Base-by-base conservation (phyloP, 2,329 filamentous ascomycete genomes). In the Madurella fahalii region DNA sequence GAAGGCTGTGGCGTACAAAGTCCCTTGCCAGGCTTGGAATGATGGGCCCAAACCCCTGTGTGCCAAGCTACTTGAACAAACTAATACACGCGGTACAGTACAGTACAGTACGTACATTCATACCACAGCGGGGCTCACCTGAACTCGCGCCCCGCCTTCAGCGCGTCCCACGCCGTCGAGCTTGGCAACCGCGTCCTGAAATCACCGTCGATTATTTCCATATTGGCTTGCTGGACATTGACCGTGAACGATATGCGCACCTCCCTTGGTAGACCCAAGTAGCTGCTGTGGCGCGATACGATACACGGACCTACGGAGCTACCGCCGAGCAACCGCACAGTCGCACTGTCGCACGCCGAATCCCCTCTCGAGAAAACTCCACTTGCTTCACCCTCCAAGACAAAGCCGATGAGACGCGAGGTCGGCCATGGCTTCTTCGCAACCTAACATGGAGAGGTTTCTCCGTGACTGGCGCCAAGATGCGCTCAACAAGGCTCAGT, bases 391-490 rank as follows among this genome's bases (percentile, higher is more conserved):
- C 16, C 20, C 7, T 13, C 3, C 17, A 7, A 18, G 16, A 8
- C 40, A 5, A 12, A 20, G 40, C 50, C 40, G 50, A 58, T 54
- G 50, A 41, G 45, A 20, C 31, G 32, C 17, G 30, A 30, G 2
- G 3, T 3, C 41, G 13, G 25, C 31, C 31, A 64, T 64, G 63
- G 54, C 45, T 30, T 62, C 61, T 18, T 58, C 60, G 31, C 62
- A 63, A 53, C 58, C 62, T 9, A 63, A 61, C 34, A 97, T 99
- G 94, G 91, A 97, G 78, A 86, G 85, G 67, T 96, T 93, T 73
- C 81, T 99, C 68, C 87, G 92, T 69, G 87, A 89, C 67, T 99
- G 94, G 94, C 84, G 92, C 68, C 90, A 96, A 74, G 91, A 96
- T 77, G 92, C 93, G 68, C 78, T 96, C 67, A 93, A 95, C 74